Conservation (phyloP, 495 filamentous ascomycete species). For the Talaromyces borbonicus region DNA sequence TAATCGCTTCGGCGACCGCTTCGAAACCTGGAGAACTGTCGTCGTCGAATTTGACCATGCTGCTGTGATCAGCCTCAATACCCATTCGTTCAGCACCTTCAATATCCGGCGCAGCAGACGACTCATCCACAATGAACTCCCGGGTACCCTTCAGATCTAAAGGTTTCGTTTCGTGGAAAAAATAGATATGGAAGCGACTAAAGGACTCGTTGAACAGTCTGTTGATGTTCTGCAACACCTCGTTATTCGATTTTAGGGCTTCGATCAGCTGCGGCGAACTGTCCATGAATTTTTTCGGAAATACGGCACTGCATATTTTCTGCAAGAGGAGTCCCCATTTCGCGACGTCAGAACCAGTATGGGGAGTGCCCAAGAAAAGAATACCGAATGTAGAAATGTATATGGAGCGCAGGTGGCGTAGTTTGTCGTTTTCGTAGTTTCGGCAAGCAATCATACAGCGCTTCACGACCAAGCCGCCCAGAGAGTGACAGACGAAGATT, state of each 20-base stretch:
- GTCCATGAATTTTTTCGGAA: constrained; percentile 63
- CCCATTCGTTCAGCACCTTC: constrained; percentile 67
- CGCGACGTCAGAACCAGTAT: constrained; percentile 67
- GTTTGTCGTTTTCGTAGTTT: constrained; percentile 52
- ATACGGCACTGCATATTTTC: constrained; percentile 57
- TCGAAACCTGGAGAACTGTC: constrained; percentile 63
- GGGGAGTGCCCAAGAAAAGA: constrained; percentile 82
- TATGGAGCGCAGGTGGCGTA: constrained; percentile 65
- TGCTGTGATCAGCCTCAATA: constrained; percentile 75
- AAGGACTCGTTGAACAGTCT: constrained; percentile 65
- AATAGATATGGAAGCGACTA: constrained; percentile 59
- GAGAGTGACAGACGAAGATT: constrained; percentile 76
- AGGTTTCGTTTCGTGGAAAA: constrained; percentile 61
- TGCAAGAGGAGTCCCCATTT: constrained; percentile 69
- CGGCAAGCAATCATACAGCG: constrained; percentile 57
- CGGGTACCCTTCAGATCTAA: constrained; percentile 55
- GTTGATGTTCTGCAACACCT: constrained; percentile 74
- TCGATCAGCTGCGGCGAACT: constrained; percentile 59
- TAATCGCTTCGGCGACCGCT: constrained; percentile 59
- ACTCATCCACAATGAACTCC: constrained; percentile 59
- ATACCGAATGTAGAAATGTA: constrained; percentile 78
- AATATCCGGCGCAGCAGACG: constrained; percentile 63
- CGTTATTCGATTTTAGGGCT: constrained; percentile 66
- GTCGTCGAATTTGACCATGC: constrained; percentile 79
- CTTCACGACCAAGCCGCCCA: constrained; percentile 77